Evolutionary conservation across 495 filamentous ascomycete species (phyloP).

Genomic region (Neurospora terricola): DNA sequence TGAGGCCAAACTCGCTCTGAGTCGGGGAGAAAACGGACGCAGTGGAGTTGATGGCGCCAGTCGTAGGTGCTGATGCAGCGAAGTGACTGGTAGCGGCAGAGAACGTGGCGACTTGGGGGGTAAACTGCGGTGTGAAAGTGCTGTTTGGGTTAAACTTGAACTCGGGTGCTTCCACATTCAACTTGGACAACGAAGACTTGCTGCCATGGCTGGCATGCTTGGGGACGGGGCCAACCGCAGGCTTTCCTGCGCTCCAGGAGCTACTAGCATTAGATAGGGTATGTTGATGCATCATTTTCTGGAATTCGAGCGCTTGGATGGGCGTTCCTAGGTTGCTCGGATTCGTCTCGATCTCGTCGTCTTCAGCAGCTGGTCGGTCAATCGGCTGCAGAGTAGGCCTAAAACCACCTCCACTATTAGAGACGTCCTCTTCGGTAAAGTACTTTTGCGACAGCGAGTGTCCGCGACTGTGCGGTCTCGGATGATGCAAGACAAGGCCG

Average conservation of each 20-base stretch:
- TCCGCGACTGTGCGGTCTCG: conserved; percentile 50
- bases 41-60: conserved; percentile 49
- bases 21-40: conserved; percentile 65
- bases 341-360: conserved; percentile 67
- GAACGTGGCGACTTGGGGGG: conserved; percentile 18
- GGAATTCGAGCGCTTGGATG: conserved; percentile 31
- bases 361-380: conserved; percentile 33
- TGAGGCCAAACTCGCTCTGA: conserved; percentile 56
- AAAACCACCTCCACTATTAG: conserved; percentile 23
- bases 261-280: conserved; percentile 38
- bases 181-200: conserved; percentile 59
- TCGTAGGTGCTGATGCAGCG: conserved; percentile 16
- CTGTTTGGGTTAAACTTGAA: conserved; percentile 70
- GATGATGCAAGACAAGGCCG: conserved; percentile 46
- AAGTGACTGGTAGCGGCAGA: conserved; percentile 28
- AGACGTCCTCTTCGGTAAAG: conserved; percentile 36
- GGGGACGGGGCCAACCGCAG: conserved; percentile 9
- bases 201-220: conserved; percentile 40
- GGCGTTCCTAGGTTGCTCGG: conserved; percentile 64
- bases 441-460: conserved; percentile 47
- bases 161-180: conserved; percentile 81
- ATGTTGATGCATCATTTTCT: conserved; percentile 28
- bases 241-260: conserved; percentile 38
- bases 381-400: conserved; percentile 19
- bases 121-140: conserved; percentile 48